Conservation (phyloP, 2,329 filamentous ascomycete genomes). For the Diplodia mutila region DNA sequence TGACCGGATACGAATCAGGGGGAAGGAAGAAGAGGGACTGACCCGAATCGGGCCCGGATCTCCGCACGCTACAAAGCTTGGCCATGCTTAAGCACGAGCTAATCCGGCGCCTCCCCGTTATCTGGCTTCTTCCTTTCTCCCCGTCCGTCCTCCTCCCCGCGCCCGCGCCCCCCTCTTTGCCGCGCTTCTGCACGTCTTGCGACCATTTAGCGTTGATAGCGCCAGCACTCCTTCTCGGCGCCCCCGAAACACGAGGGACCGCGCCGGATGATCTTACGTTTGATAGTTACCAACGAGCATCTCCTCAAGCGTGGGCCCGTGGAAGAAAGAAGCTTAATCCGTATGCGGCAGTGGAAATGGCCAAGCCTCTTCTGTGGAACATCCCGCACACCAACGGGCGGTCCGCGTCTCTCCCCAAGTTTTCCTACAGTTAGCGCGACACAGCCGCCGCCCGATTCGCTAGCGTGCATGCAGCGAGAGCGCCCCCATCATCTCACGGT, state of each 20-base stretch:
- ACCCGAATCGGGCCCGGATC: neutral
- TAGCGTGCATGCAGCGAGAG: too few relatives aligned
- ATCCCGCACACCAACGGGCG: neutral
- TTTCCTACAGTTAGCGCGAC: neutral
- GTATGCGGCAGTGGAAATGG: neutral
- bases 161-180: too few relatives aligned
- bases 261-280: neutral
- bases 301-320: neutral
- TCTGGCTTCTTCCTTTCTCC: neutral
- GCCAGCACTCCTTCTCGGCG: neutral
- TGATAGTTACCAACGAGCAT: neutral
- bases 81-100: slow-evolving; percentile 3
- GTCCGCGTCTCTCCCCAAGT: neutral
- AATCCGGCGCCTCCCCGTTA: neutral
- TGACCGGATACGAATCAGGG: neutral
- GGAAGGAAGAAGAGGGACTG: too few relatives aligned
- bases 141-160: too few relatives aligned
- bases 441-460: neutral
- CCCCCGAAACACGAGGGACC: neutral
- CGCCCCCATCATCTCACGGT: too few relatives aligned
- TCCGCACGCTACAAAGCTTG: slow-evolving; percentile 5
- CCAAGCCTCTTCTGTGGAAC: neutral
- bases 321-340: neutral
- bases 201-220: neutral
- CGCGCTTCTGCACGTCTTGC: neutral